These are phyloP conservation scores for Auricularia sp. DNA, from an alignment of 768 basidiomycete species.

Conservation along the genomic window DNA sequence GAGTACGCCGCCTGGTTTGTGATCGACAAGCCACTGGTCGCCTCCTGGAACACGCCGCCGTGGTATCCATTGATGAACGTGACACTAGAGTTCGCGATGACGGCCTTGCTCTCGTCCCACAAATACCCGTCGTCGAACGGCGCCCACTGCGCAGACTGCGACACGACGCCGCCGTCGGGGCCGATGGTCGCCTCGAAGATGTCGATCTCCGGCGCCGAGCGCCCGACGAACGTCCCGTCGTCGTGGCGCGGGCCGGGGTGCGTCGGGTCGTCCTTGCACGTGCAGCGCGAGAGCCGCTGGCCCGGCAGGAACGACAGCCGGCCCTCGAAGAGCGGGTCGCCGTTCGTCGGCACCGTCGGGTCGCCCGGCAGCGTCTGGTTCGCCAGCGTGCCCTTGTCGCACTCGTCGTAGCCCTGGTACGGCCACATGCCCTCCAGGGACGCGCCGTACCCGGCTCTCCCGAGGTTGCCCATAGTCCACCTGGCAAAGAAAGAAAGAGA, in stretches of 20 bases:
- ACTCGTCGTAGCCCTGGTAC: constrained; percentile 47
- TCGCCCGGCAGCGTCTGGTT: constrained; percentile 71
- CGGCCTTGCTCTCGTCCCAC: constrained; percentile 44
- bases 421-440: constrained; percentile 60
- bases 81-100: constrained; percentile 42
- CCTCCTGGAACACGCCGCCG: constrained; percentile 77
- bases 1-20: constrained; percentile 71
- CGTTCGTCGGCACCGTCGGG: constrained; percentile 54
- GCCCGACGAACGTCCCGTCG: constrained; percentile 74
- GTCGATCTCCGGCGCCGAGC: constrained; percentile 85
- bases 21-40: constrained; percentile 57
- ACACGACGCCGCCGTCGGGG: constrained; percentile 46
- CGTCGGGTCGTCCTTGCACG: constrained; percentile 62
- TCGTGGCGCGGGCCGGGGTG: constrained; percentile 78
- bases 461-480: constrained; percentile 80
- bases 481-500: background rate
- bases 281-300: constrained; percentile 80
- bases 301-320: constrained; percentile 78
- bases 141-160: constrained; percentile 77
- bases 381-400: constrained; percentile 79
- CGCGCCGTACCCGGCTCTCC: constrained; percentile 68
- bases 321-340: constrained; percentile 43
- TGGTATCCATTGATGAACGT: constrained; percentile 54
- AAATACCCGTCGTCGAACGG: constrained; percentile 68
- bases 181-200: constrained; percentile 62